Evolutionary conservation across 1,139 yeast genomes (phyloP).

Genomic region (Saccharomyces hybrid): DNA sequence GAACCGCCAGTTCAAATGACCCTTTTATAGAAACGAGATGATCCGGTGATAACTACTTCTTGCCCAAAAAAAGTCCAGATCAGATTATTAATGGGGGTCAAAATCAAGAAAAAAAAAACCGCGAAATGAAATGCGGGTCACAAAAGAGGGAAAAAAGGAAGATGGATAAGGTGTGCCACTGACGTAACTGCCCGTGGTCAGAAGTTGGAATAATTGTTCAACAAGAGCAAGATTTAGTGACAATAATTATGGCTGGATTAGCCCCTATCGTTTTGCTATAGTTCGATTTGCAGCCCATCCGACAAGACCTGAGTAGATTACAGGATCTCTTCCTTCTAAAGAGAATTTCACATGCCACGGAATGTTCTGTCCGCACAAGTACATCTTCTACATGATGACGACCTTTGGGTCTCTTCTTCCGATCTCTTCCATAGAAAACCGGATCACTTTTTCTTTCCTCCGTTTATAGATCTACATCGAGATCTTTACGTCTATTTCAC

Average conservation of each 20-base stretch:
- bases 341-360: not conserved
- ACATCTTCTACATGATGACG: not conserved
- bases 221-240: too few relatives aligned
- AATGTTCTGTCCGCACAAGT: not conserved
- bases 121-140: not conserved
- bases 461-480: not conserved
- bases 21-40: not conserved
- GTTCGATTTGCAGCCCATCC: too few relatives aligned
- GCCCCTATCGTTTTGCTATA: too few relatives aligned
- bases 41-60: not conserved
- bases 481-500: not conserved
- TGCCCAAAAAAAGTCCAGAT: not conserved
- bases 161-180: not conserved
- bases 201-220: not conserved
- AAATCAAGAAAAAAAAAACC: not conserved
- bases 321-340: not conserved
- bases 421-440: not conserved
- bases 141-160: not conserved
- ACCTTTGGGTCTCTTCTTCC: not conserved
- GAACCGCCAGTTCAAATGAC: not conserved
- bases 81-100: not conserved
- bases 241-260: too few relatives aligned
- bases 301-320: too few relatives aligned
- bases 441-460: not conserved
- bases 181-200: not conserved